Base-by-base conservation (phyloP, 139 green algal species). In the Tetraselmis chui region DNA sequence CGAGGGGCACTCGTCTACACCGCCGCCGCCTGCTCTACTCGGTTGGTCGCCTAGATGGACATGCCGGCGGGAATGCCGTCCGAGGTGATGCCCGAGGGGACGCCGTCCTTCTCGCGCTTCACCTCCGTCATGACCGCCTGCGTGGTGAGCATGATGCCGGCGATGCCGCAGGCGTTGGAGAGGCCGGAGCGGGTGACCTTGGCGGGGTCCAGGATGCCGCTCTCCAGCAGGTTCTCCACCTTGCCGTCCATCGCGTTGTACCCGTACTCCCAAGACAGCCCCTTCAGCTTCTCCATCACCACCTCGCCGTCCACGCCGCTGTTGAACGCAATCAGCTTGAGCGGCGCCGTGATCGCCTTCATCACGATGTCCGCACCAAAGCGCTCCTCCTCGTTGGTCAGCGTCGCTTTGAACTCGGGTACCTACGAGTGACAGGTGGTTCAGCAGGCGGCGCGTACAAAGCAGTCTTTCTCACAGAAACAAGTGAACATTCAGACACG, bases 91-190 rank as follows among this genome's bases (percentile, higher is more conserved):
- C 92, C 90, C 59, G 89, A 78, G 26, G 84, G 84, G 23, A 77
- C n/a, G 1, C 31, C 59, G 23, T 74, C 59, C 32, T 86, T 85
- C n/a, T 86, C 76, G n/a, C 80, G 85, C 84, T 91, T 91, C 87
- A 98, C 95, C 1, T 94, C 93, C 93, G 98, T 97, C 11, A 98
- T 93, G 0, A 95, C 96, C 87, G 87, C 83, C 87, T 97, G 96
- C 27, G 96, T 99, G n/a, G 96, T 99, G 74, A 99, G 92, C 93
- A 99, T 95, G 91, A 99, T 99, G 83, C 95, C 96, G 30, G 96
- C 96, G 83, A 99, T 98, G 82, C 92, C 97, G 81, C 90, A 94
- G 18, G 93, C 87, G 86, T 98, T 98, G 75, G 91, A 89, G 30
- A 99, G 88, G 75, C 90, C 96, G 83, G 90, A 95, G 81, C 96